Evolutionary conservation across 805 yeast species (phyloP).

Genomic region (Saturnispora sekii): DNA sequence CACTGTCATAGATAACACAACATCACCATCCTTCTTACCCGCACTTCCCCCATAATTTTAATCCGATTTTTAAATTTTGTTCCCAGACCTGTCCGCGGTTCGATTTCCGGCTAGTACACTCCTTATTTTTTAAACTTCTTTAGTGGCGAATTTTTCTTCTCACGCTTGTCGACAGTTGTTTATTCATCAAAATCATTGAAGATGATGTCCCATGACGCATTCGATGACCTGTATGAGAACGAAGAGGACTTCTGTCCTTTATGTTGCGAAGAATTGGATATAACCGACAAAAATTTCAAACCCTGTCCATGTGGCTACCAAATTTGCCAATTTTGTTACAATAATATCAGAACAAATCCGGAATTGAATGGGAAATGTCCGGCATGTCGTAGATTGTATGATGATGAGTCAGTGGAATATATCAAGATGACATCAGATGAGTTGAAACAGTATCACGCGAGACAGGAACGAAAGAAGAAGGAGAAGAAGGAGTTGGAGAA

Average conservation of each 20-base stretch:
- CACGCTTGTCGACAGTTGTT: not conserved
- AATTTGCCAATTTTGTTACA: slow-evolving; percentile 96
- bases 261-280: slow-evolving; percentile 97
- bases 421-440: slow-evolving; percentile 79
- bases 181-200: not conserved
- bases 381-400: slow-evolving; percentile 90
- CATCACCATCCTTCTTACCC: too few species aligned
- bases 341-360: slow-evolving; percentile 90
- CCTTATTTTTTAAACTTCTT: not conserved
- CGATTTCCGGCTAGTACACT: too few species aligned
- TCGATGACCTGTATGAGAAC: slow-evolving; percentile 48
- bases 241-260: slow-evolving; percentile 85
- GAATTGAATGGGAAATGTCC: slow-evolving; percentile 96
- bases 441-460: slow-evolving; percentile 69
- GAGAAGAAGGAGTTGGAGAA: slow-evolving; percentile 80
- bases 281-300: slow-evolving; percentile 89
- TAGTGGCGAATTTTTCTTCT: slow-evolving; percentile 2
- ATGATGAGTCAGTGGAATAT: slow-evolving; percentile 88
- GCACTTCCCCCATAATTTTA: not conserved
- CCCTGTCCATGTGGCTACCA: slow-evolving; percentile 99
- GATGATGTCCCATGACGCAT: slow-evolving; percentile 16
- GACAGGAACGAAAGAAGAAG: slow-evolving; percentile 71
- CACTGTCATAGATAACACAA: too few species aligned
- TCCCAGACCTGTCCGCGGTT: too few species aligned
- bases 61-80: not conserved